Conservation (phyloP, 768 basidiomycete genomes). For the Russula vinacea region DNA sequence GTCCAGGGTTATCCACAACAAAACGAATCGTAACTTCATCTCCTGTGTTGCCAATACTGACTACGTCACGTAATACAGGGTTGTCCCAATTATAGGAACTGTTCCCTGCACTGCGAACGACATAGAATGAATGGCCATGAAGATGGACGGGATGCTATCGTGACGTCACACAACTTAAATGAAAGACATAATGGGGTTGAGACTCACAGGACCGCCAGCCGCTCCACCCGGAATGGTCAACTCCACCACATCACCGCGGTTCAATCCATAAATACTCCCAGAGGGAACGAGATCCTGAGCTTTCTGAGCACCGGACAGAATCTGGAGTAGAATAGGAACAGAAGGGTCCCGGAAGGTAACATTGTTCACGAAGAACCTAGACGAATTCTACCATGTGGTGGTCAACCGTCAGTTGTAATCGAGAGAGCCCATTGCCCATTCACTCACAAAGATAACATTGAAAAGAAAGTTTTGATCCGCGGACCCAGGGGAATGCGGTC, state of each 20-base stretch:
- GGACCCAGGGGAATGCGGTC: neutral
- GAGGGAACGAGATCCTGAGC: neutral
- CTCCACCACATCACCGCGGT: neutral
- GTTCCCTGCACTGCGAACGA: constrained; percentile 4
- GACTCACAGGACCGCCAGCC: neutral
- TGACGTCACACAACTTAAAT: neutral
- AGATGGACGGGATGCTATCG: neutral
- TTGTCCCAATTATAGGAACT: neutral
- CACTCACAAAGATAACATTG: neutral
- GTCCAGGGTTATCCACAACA: constrained; percentile 5
- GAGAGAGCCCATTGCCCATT: neutral
- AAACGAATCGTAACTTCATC: constrained; percentile 5
- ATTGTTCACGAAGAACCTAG: neutral
- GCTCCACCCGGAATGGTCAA: neutral
- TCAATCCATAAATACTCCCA: neutral
- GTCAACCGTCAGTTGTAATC: neutral
- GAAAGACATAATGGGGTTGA: neutral
- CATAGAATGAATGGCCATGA: neutral
- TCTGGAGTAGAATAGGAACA: constrained; percentile 15
- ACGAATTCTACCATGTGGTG: neutral
- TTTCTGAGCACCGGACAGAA: neutral
- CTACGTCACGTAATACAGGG: neutral
- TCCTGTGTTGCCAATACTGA: neutral
- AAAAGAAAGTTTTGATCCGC: neutral
- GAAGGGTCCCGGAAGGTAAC: neutral